Conservation (phyloP, 345 rosid species). For the Lepidium africanum region DNA sequence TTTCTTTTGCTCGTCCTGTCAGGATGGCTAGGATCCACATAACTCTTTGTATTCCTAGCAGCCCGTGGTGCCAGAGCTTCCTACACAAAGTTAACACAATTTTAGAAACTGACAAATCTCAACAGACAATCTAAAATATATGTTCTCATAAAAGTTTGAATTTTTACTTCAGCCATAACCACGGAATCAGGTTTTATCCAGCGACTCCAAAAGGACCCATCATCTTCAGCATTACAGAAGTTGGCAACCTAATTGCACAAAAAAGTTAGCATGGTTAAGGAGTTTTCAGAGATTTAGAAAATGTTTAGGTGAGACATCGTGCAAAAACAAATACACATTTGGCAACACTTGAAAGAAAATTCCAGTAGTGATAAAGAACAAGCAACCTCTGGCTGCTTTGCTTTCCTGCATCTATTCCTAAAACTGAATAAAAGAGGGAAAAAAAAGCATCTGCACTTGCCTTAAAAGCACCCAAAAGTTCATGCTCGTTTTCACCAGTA, state of each 20-base stretch:
- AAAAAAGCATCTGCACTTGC: slow-evolving; percentile 34
- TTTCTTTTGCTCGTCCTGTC: slow-evolving; percentile 77
- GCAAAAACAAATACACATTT: neutral
- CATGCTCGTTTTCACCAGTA: slow-evolving; percentile 54
- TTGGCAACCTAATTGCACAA: slow-evolving; percentile 68
- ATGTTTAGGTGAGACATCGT: neutral
- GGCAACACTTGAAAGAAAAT: neutral
- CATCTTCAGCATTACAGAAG: slow-evolving; percentile 85
- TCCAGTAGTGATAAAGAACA: neutral
- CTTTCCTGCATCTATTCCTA: neutral
- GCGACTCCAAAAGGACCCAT: slow-evolving; percentile 98
- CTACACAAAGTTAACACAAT: slow-evolving; percentile 32
- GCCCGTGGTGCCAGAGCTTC: slow-evolving; percentile 95
- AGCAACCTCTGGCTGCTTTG: neutral
- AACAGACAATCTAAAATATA: neutral
- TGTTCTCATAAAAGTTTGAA: slow-evolving; percentile 7
- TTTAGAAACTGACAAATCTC: slow-evolving; percentile 7
- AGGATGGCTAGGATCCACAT: slow-evolving; percentile 73
- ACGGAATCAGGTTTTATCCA: slow-evolving; percentile 98
- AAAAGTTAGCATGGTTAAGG: slow-evolving; percentile 12
- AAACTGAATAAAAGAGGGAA: neutral
- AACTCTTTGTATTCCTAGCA: slow-evolving; percentile 86
- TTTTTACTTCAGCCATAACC: slow-evolving; percentile 75
- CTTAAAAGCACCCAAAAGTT: slow-evolving; percentile 95
- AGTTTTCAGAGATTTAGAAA: neutral